These are phyloP conservation scores for Colletotrichum liriopes DNA, from an alignment of 2,329 filamentous ascomycete species.

Conservation along the genomic window DNA sequence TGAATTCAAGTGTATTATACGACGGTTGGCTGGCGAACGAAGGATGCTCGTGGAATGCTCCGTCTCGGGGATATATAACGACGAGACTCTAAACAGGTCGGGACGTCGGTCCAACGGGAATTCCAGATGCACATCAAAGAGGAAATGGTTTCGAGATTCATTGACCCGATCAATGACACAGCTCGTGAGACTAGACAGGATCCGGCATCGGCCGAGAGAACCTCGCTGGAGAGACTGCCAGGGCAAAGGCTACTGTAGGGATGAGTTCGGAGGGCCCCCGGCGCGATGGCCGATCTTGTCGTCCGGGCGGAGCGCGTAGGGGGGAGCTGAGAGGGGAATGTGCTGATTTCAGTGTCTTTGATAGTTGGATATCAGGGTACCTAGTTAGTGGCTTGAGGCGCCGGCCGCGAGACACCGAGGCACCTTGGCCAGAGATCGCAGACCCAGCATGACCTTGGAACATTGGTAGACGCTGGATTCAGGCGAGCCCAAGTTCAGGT, in stretches of 20 bases:
- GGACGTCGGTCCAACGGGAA: not conserved
- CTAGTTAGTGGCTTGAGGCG: not conserved
- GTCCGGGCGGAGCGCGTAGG: not conserved
- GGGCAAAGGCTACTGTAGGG: not conserved
- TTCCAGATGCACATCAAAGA: not conserved
- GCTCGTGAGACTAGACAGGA: not conserved
- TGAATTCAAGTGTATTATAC: slow-evolving; percentile 41
- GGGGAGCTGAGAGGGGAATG: not conserved
- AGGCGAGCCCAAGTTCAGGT: too few relatives aligned
- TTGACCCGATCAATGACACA: not conserved
- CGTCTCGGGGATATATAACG: too few relatives aligned
- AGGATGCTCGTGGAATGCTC: not conserved
- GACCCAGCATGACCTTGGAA: not conserved
- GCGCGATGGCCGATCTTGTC: not conserved
- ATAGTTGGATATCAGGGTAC: not conserved
- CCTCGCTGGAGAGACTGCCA: not conserved
- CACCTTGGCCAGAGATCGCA: not conserved
- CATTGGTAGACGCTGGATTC: not conserved
- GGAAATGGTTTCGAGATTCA: not conserved
- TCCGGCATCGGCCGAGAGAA: not conserved
- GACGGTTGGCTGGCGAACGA: slow-evolving; percentile 13
- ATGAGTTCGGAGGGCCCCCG: not conserved
- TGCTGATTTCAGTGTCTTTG: slow-evolving; percentile 10
- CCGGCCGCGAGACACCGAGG: not conserved
- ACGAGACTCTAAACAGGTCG: not conserved